Evolutionary conservation across 1,139 yeast genomes (phyloP), one percentile per base, ranked within the genome.

Genomic region (Trichomonascaceae sp.): DNA sequence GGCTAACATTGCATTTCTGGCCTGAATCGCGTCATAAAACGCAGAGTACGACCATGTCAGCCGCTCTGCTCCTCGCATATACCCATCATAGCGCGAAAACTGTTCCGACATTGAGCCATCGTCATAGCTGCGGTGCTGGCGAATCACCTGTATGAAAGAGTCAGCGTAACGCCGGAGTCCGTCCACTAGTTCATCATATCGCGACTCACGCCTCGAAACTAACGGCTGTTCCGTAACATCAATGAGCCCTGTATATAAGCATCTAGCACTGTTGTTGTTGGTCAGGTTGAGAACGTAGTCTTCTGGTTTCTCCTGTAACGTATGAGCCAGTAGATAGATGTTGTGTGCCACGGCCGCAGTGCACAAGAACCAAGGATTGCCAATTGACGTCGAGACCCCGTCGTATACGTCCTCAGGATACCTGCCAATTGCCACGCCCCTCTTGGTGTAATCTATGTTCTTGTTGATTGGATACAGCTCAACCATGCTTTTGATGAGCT

Each of bases 301-400:
- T 48, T 45, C 43, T 49, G 61, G 48, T 47, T 59, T 38, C 57
- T 55, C 32, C 49, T 47, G 36, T 26, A 65, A 54, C 54, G 69
- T 40, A 29, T 49, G 46, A 3, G 56, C 61, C 16, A 55, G 39
- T 9, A 44, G 38, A 34, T 57, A 56, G 26, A 76, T 47, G 6
- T 71, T 50, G 46, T 78, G 84, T 1, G 93, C 69, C 1, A 89
- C 87, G 2, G 89, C 65, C 0, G 89, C 74, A 0, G 96, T 87
- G 16, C 92, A 67, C 39, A 89, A 69, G 52, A 87, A 87, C 98
- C 97, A 89, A 2, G 98, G 97, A 50, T 89, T 89, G 2, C 96
- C 97, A 45, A 74, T 78, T 13, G 78, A 65, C 0, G 69, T 63
- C 0, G 74, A 76, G 40, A 67, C 62, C 0, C 97, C 97, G 55